Evolutionary conservation across 352 stramenopile genomes (phyloP), one percentile per base, ranked within the genome.

Genomic region (Phytophthora vignae): DNA sequence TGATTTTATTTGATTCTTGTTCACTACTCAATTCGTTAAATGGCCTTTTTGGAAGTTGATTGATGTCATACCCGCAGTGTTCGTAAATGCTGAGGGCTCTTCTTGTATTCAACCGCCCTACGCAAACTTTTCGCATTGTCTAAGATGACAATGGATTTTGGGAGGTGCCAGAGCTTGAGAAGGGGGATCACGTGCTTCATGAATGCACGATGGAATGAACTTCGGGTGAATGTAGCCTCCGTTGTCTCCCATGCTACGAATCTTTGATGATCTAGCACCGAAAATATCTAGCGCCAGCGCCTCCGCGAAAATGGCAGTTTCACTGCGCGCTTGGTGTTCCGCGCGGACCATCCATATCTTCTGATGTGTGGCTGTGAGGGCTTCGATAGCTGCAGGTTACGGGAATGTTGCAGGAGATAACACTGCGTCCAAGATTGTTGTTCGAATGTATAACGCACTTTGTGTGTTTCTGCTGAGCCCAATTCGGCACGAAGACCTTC

Each of bases 71-170:
- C 1, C 33, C 33, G 4, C 33, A 42, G 33, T 42, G 33, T 6
- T 1, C 33, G 12, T 42, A 42, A 42, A 42, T 42, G 0, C 33
- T 10, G 0, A 42, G 10, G 1, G 33, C 3, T 42, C 33, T 10
- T 14, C 4, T 42, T 11, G 33, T 15, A 15, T 42, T 42, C 10
- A 14, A 9, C 0, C 33, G 33, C 33, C 33, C 33, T 15, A 42
- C 9, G 10, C 33, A 42, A 2, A 10, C 33, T 76, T 1, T 46
- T 19, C 0, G 62, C 72, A 33, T 76, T 79, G 54, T 79, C 72
- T 4, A 79, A 3, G 0, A 76, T 25, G 2, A 73, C 69, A 19
- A 79, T 79, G 2, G 67, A 79, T 11, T 58, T 46, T 17, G 62
- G 72, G 3, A 76, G 36, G 1, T 62, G 62, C 57, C 53, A 70